Conservation (phyloP, 768 basidiomycete species). For the Tylopilus rubrobrunneus region DNA sequence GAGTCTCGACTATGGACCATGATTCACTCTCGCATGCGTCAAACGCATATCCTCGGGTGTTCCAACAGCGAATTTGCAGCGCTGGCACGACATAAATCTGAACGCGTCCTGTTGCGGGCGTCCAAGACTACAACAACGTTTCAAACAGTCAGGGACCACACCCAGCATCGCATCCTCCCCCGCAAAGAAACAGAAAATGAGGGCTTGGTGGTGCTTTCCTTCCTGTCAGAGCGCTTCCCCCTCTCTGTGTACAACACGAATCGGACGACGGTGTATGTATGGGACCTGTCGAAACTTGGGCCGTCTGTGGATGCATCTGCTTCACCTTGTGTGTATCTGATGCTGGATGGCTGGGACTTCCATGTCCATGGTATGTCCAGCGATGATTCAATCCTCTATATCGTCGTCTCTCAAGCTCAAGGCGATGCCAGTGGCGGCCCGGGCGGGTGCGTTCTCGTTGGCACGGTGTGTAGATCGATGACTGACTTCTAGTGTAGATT, state of each 20-base stretch:
- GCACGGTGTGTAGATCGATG: not conserved
- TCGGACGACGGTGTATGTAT: conserved; percentile 9
- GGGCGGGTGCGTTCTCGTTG: conserved; percentile 4
- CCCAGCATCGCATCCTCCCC: not conserved
- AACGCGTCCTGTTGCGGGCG: conserved; percentile 8
- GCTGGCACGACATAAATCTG: not conserved
- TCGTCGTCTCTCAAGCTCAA: conserved; percentile 4
- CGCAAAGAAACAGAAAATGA: not conserved
- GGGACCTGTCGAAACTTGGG: conserved; percentile 4
- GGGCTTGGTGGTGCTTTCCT: not conserved
- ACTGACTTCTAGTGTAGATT: not conserved
- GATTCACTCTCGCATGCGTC: not conserved
- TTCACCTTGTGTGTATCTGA: conserved; percentile 2
- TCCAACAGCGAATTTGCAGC: conserved; percentile 8
- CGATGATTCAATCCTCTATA: conserved; percentile 11
- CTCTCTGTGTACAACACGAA: conserved; percentile 5
- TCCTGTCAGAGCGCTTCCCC: conserved; percentile 11
- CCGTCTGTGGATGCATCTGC: not conserved
- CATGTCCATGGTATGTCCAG: not conserved
- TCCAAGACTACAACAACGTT: conserved; percentile 4
- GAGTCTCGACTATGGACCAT: conserved; percentile 3
- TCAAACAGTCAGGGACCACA: not conserved
- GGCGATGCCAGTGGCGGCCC: too few species aligned
- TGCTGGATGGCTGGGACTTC: conserved; percentile 6
- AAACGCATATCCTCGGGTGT: conserved; percentile 1